Base-by-base conservation (phyloP, 352 stramenopile genomes). In the Phytopythium ostracodes region DNA sequence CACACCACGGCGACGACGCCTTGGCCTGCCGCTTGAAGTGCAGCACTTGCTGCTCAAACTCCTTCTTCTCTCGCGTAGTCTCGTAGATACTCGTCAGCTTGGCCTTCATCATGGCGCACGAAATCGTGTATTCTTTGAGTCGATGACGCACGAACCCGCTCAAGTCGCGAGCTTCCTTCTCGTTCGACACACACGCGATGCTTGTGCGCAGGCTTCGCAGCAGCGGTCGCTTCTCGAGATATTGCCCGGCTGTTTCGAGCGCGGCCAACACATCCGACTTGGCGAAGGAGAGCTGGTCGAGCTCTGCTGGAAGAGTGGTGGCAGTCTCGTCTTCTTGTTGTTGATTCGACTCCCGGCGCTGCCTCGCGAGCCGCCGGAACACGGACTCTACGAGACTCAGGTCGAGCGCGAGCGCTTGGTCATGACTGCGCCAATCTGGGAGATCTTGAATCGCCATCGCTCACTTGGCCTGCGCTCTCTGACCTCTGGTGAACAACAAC, bases 241-340 rank as follows among this genome's bases (percentile, higher is more conserved):
- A 87, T 0, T 66, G 57, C 0, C 72, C 65, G 3, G 74, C 61
- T 0, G 59, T 77, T 56, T 86, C 76, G 17, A 91, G 64, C 1
- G 67, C 66, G 1, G 77, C 46, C 27, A 91, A 64, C 24, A 91
- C 69, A 33, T 91, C 77, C 0, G 76, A 73, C 54, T 91, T 91
- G 22, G 79, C 56, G 25, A 89, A 83, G 33, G 67, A 56, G n/a
- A 72, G 58, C 15, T 81, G 60, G 10, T 86, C 77, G 3, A 81
- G 31, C 22, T 76, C 60, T 47, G 60, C 71, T 20, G 29, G 56
- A 18, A 6, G 27, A 10, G 25, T 25, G 12, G 58, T 18, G 14
- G 51, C n/a, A 42, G 4, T 40, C 11, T 49, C 29, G 17, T 59
- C 15, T 24, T 64, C 56, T 0, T 72, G 60, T 20, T 50, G 31